Base-by-base conservation (phyloP, 1,139 yeast species). In the Candida labiduridarum region DNA sequence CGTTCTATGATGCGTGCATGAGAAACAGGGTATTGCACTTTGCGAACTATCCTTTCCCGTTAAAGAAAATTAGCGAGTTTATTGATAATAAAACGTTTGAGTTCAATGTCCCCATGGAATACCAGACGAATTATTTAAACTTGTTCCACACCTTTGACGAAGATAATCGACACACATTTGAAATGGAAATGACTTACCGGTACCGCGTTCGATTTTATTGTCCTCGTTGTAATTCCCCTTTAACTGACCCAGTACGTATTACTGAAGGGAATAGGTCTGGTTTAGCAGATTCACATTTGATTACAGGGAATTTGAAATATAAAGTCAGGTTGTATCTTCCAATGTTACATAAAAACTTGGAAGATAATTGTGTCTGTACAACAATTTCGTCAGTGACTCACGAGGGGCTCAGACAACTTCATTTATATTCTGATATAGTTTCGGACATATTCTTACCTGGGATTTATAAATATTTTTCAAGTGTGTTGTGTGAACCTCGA, bases 41-140 rank as follows among this genome's bases (percentile, higher is more conserved):
- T 51, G 62, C 65, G 46, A 50, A 53, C 15, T 58, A 54, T 45
- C 67, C 69, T 0, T 60, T 69, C 48, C 76, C 75, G 3, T 59
- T 71, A 52, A 45, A 55, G 5, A 47, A 51, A 25, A 47, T 68
- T 3, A 52, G 57, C 31, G 50, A 59, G 11, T 58, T 61, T 11
- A 66, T 71, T 34, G 62, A 62, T 29, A 53, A 61, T 41, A 49
- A 52, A 2, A 56, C 62, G 2, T 66, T 61, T 46, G 55, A 45
- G 12, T 71, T 63, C 53, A 43, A 44, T 1, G 68, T 45, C 9
- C 31, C 63, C 1, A 27, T 19, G 12, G 29, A 36, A 19, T 35
- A 33, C 12, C 33, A 35, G n/a, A 11, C 31, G 29, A 34, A 27
- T 14, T 44, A 47, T 18, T 30, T 22, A 11, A 9, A 18, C 25